Evolutionary conservation across 73 alveolate species (phyloP).

Genomic region (Paramecium biaurelia): DNA sequence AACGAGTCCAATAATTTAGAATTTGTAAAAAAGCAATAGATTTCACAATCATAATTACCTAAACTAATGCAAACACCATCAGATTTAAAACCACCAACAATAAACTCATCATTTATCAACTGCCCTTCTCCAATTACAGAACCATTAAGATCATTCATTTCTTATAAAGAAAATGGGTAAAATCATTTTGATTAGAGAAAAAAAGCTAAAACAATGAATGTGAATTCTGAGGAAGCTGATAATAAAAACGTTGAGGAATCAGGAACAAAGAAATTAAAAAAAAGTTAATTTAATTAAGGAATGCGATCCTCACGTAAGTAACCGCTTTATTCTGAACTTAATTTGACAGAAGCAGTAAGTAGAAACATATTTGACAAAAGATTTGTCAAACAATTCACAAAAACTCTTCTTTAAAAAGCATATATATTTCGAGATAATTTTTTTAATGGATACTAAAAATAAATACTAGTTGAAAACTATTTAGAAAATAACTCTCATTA

Average conservation of each 20-base stretch:
- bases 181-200: not conserved
- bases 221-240: not conserved
- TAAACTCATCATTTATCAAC: slow-evolving; percentile 15
- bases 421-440: not conserved
- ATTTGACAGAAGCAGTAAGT: not conserved
- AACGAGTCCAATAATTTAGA: not conserved
- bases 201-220: not conserved
- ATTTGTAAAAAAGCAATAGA: not conserved
- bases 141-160: not conserved
- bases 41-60: not conserved
- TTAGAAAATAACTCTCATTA: not conserved
- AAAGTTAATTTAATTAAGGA: not conserved
- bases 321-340: not conserved
- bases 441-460: not conserved
- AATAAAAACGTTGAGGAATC: not conserved
- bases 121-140: slow-evolving; percentile 14
- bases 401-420: not conserved
- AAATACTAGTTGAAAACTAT: not conserved
- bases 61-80: slow-evolving; percentile 23
- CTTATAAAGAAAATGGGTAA: not conserved
- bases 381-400: not conserved
- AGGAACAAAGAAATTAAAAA: not conserved
- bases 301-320: not conserved
- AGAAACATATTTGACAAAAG: not conserved
- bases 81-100: slow-evolving; percentile 20